These are phyloP conservation scores for Alternaria postmessia DNA, from an alignment of 2,329 filamentous ascomycete genomes.

Conservation along the genomic window DNA sequence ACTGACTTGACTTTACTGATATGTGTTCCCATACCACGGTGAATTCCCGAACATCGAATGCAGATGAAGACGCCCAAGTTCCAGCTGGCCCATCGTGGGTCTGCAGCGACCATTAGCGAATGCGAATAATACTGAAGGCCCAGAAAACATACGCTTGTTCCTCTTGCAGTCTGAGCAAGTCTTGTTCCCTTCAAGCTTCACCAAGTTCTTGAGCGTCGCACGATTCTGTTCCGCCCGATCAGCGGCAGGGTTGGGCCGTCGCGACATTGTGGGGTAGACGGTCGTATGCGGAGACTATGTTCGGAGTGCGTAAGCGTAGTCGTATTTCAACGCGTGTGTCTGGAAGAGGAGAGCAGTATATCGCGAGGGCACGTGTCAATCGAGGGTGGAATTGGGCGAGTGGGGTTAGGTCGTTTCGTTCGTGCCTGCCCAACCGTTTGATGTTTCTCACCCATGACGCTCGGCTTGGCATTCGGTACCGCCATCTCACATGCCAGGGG, in stretches of 20 bases:
- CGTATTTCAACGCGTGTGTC: slow-evolving; percentile 7
- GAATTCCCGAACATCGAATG: slow-evolving; percentile 97
- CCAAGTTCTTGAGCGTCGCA: slow-evolving; percentile 88
- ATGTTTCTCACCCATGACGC: slow-evolving; percentile 27
- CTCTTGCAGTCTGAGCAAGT: slow-evolving; percentile 97
- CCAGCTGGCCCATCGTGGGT: slow-evolving; percentile 99
- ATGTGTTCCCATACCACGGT: slow-evolving; percentile 98
- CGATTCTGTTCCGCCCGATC: slow-evolving; percentile 93
- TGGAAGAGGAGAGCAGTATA: background rate
- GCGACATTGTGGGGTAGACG: slow-evolving; percentile 70
- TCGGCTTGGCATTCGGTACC: slow-evolving; percentile 13
- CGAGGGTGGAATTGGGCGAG: slow-evolving; percentile 13
- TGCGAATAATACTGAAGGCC: slow-evolving; percentile 14
- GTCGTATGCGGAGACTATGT: slow-evolving; percentile 16
- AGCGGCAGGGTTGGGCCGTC: slow-evolving; percentile 79
- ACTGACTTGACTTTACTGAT: slow-evolving; percentile 98
- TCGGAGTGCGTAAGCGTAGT: slow-evolving; percentile 6
- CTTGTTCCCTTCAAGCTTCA: slow-evolving; percentile 96
- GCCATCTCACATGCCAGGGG: slow-evolving; percentile 5
- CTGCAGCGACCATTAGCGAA: slow-evolving; percentile 58
- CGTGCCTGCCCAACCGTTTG: slow-evolving; percentile 22
- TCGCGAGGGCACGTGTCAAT: slow-evolving; percentile 18
- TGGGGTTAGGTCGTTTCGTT: slow-evolving; percentile 21
- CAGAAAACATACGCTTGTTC: slow-evolving; percentile 80
- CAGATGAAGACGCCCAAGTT: slow-evolving; percentile 97